Base-by-base conservation (phyloP, 2,329 filamentous ascomycete species). In the Neonectria magnoliae region DNA sequence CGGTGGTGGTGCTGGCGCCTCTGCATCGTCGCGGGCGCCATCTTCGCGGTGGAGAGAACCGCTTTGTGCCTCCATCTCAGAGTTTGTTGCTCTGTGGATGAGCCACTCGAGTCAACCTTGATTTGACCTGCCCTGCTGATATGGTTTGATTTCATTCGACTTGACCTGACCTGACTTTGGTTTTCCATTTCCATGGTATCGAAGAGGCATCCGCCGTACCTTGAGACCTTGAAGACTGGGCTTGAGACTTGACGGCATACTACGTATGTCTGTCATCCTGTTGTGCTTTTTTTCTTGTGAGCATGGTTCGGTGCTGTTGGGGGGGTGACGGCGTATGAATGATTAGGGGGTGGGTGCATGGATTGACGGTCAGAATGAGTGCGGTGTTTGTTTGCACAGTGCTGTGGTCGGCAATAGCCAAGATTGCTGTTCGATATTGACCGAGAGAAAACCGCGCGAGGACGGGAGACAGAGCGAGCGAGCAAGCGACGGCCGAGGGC, bases 1-100 rank as follows among this genome's bases (percentile, higher is more conserved):
- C 62, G 52, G 62, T 65, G 54, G 58, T 65, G 54, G 58, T 65
- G 58, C 44, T 57, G 57, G 45, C 52, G 48, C 62, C 29, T 42
- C 22, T 36, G 41, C 45, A 56, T 38, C 57, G 48, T 42, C 48
- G 51, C 50, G 53, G 53, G 48, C 47, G 38, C n/a, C 51, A 18
- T 48, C 14, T 22, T 29, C 3, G 29, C 7, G 29, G 29, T 20
- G 48, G 29, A 42, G 29, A 27, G 29, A 27, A 14, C n/a, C 6
- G 27, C 27, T 50, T 18, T 29, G 14, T 18, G 48, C 9, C 25
- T 25, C 25, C 25, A 7, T 51, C 29, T 20, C n/a, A 11, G 29
- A 11, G 27, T 51, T 31, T 27, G 38, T 31, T 27, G 38, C 41
- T 57, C 33, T 18, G 38, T 47, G 29, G 45, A 44, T 14, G 41